phyloP scores from a whole-genome alignment of 2,329 filamentous ascomycete species.

The Lachnellula subtilissima region DNA sequence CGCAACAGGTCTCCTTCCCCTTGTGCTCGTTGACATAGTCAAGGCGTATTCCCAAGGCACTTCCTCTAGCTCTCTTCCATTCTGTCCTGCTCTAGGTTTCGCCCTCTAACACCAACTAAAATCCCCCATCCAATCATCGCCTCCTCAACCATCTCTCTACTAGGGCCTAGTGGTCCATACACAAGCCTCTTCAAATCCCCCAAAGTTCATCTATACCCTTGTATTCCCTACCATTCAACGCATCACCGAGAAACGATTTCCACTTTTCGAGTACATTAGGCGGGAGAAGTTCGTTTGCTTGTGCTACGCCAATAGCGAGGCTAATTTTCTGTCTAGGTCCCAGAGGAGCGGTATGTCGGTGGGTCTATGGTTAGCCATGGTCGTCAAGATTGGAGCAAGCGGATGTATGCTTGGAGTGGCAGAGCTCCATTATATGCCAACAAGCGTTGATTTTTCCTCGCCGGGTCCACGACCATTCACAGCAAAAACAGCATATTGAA shows the following conservation, averaged over 20 bases:
- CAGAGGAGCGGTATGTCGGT: not conserved
- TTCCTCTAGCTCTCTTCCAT: not conserved
- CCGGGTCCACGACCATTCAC: no score
- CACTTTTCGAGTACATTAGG: not conserved
- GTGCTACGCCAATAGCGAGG: conserved; percentile 2
- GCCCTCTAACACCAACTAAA: not conserved
- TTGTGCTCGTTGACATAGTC: not conserved
- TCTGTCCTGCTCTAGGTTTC: not conserved
- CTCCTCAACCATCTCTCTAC: not conserved
- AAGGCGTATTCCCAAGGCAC: not conserved
- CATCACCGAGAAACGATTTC: not conserved
- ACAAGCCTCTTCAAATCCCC: not conserved
- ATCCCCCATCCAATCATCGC: not conserved
- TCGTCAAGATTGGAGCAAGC: no score
- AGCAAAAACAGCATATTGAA: no score
- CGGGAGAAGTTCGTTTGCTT: not conserved
- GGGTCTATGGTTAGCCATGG: no score
- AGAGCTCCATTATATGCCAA: no score
- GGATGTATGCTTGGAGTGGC: no score
- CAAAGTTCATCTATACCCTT: not conserved
- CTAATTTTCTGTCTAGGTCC: not conserved
- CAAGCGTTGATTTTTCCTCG: no score
- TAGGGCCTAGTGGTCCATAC: not conserved
- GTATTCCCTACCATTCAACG: not conserved
- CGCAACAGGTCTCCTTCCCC: no score